These are phyloP conservation scores for Fusarium sp. DNA, from an alignment of 2,329 filamentous ascomycete species.

Conservation along the genomic window DNA sequence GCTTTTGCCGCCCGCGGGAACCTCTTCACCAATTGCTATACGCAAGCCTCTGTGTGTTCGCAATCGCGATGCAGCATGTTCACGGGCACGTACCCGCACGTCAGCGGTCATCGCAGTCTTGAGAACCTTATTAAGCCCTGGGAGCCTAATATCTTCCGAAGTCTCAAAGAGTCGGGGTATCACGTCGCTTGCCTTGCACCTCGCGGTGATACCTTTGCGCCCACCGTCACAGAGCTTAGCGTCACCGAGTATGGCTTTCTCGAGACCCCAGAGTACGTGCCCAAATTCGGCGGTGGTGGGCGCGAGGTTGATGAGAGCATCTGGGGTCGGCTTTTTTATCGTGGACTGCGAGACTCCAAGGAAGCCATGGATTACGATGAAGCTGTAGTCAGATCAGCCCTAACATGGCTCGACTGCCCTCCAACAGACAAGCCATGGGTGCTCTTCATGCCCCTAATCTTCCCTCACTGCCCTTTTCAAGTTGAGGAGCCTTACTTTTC, in stretches of 20 bases:
- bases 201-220: slow-evolving; percentile 60
- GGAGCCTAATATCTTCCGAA: slow-evolving; percentile 64
- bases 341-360: slow-evolving; percentile 55
- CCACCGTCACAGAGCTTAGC: slow-evolving; percentile 60
- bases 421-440: slow-evolving; percentile 60
- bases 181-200: slow-evolving; percentile 64
- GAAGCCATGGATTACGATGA: slow-evolving; percentile 63
- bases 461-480: slow-evolving; percentile 64
- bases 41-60: slow-evolving; percentile 63
- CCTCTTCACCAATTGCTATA: slow-evolving; percentile 63
- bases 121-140: slow-evolving; percentile 65
- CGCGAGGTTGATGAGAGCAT: slow-evolving; percentile 53
- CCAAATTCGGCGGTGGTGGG: slow-evolving; percentile 47
- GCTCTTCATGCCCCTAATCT: slow-evolving; percentile 60
- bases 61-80: slow-evolving; percentile 65
- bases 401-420: slow-evolving; percentile 61
- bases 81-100: slow-evolving; percentile 63
- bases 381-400: slow-evolving; percentile 57
- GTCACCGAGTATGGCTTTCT: slow-evolving; percentile 63
- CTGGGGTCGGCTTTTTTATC: slow-evolving; percentile 60
- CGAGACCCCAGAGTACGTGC: slow-evolving; percentile 54
- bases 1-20: slow-evolving; percentile 56
- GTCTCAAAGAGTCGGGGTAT: slow-evolving; percentile 61
- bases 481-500: slow-evolving; percentile 65
- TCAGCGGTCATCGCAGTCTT: slow-evolving; percentile 62